These are phyloP conservation scores for Lavandula angustifolia DNA, from an alignment of 257 asterid species.

Conservation along the genomic window DNA sequence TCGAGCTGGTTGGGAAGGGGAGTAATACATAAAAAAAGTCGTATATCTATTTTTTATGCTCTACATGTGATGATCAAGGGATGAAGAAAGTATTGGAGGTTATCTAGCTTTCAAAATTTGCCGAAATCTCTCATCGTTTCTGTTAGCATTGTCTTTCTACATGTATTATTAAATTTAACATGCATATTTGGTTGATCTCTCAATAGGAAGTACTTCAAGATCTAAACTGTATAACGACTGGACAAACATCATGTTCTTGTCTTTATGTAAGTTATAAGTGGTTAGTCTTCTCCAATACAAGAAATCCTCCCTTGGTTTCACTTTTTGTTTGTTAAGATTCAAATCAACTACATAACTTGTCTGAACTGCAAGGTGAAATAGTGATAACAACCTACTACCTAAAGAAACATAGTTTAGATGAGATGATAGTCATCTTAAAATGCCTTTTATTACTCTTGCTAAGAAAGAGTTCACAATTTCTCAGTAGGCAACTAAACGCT, in stretches of 20 bases:
- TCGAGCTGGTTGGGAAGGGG: slow-evolving; percentile 80
- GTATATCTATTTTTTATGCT: not conserved
- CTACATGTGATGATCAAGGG: slow-evolving; percentile 16
- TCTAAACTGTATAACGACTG: slow-evolving; percentile 12
- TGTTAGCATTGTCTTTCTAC: slow-evolving; percentile 15
- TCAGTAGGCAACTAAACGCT: slow-evolving; percentile 19
- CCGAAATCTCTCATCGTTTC: slow-evolving; percentile 12
- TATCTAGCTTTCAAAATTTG: slow-evolving; percentile 31
- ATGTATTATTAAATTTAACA: slow-evolving; percentile 22
- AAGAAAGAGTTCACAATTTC: slow-evolving; percentile 31
- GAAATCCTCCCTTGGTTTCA: not conserved
- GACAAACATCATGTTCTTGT: slow-evolving; percentile 9
- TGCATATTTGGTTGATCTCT: slow-evolving; percentile 24
- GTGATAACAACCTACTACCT: not conserved
- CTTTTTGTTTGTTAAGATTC: not conserved
- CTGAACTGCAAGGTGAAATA: not conserved
- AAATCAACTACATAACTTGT: no score
- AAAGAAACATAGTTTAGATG: not conserved
- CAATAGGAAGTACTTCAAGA: slow-evolving; percentile 6
- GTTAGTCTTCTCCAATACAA: slow-evolving; percentile 20
- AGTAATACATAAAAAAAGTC: slow-evolving; percentile 31
- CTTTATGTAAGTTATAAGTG: slow-evolving; percentile 28
- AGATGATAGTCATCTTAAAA: slow-evolving; percentile 23
- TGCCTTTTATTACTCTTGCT: slow-evolving; percentile 29
- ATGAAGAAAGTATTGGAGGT: slow-evolving; percentile 12